Conservation (phyloP, 371 early-diverging fungal genomes). For the Antonospora locustae region DNA sequence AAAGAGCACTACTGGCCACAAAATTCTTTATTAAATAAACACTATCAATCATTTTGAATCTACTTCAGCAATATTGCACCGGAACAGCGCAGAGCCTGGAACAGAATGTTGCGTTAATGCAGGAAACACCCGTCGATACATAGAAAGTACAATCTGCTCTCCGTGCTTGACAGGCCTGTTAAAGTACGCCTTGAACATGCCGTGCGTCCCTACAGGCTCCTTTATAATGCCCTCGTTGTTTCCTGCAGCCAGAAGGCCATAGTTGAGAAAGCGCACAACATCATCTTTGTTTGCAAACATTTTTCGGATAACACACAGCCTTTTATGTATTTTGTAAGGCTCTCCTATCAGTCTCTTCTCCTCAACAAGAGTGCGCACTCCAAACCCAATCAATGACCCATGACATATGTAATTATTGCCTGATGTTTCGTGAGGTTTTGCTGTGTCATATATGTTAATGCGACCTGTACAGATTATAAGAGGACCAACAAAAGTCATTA, state of each 20-base stretch:
- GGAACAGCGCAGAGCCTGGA: no score
- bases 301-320: constrained; percentile 37
- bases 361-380: constrained; percentile 45
- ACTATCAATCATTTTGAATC: no score
- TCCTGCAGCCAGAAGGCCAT: constrained; percentile 33
- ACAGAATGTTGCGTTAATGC: no score
- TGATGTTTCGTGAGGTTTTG: constrained; percentile 4
- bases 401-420: constrained; percentile 2
- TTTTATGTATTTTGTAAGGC: constrained; percentile 46
- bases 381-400: constrained; percentile 13
- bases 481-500: constrained; percentile 45
- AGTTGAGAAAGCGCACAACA: constrained; percentile 50
- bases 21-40: no score
- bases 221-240: constrained; percentile 49
- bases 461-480: constrained; percentile 23
- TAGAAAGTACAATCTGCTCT: constrained; percentile 42
- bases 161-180: constrained; percentile 44
- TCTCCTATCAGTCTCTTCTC: constrained; percentile 37
- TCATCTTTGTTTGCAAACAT: constrained; percentile 53
- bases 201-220: constrained; percentile 50
- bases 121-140: constrained; percentile 51
- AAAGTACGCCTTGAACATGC: constrained; percentile 54
- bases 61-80: no score
- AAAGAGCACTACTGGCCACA: no score
- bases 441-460: constrained; percentile 10